These are phyloP conservation scores for Eleusine coracana DNA, from an alignment of 176 grass and related monocot genomes.

Conservation along the genomic window DNA sequence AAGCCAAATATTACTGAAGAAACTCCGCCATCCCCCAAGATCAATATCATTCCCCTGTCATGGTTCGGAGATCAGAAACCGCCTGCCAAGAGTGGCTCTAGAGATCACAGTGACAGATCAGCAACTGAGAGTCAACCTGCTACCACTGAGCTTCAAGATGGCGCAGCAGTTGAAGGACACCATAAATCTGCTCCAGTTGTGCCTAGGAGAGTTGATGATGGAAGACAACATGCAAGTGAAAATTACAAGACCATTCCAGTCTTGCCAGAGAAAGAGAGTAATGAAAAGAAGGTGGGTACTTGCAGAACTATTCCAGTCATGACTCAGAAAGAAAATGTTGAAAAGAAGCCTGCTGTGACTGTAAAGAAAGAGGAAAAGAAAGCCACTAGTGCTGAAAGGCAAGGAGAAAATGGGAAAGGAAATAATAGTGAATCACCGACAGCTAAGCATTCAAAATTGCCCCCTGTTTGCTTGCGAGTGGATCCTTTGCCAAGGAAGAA, in stretches of 20 bases:
- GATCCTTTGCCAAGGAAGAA: conserved; percentile 74
- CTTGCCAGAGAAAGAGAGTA: conserved; percentile 28
- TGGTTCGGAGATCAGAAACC: conserved; percentile 63
- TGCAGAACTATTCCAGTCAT: conserved; percentile 56
- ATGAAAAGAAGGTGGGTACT: conserved; percentile 44
- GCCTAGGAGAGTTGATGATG: conserved; percentile 15
- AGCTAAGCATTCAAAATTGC: conserved; percentile 64
- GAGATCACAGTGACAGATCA: conserved; percentile 31
- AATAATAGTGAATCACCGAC: conserved; percentile 22
- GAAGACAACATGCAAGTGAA: conserved; percentile 10
- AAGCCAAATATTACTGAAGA: conserved; percentile 43
- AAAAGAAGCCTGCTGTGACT: conserved; percentile 32
- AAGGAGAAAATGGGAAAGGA: conserved; percentile 46
- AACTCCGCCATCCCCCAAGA: conserved; percentile 45
- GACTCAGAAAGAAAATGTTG: conserved; percentile 38
- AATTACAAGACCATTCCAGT: conserved; percentile 48
- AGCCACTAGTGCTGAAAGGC: conserved; percentile 19
- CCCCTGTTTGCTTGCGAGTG: conserved; percentile 80
- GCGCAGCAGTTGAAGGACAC: conserved; percentile 14
- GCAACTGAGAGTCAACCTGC: not conserved
- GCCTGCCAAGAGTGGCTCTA: conserved; percentile 5
- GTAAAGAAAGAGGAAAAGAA: conserved; percentile 47
- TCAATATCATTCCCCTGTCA: conserved; percentile 76
- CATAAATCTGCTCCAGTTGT: conserved; percentile 34
- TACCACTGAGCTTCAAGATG: conserved; percentile 7